Evolutionary conservation across 768 basidiomycete genomes (phyloP).

Genomic region (Mrakia hoshinonis): DNA sequence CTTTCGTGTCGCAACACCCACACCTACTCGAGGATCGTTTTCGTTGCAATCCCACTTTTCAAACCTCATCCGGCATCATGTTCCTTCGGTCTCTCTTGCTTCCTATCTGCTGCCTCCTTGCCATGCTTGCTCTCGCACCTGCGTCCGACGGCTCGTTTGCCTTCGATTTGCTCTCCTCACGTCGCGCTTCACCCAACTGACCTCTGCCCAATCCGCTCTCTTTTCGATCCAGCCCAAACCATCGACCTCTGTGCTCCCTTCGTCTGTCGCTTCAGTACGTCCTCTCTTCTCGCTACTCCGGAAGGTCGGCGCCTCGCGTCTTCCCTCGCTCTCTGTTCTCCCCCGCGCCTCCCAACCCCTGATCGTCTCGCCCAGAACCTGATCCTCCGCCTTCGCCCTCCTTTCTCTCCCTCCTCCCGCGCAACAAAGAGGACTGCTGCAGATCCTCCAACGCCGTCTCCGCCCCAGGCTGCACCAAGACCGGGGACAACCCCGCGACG

Average conservation of each 20-base stretch:
- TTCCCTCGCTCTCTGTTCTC: background rate
- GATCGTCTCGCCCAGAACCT: too few relatives aligned
- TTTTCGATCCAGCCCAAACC: background rate
- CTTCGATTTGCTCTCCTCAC: too few relatives aligned
- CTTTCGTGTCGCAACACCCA: too few relatives aligned
- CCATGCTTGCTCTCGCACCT: background rate
- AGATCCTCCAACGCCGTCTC: background rate
- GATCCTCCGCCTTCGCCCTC: background rate
- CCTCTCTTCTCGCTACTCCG: background rate
- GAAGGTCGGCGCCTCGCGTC: background rate
- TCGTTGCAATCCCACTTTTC: too few relatives aligned
- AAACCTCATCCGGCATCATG: background rate
- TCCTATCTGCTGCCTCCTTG: background rate
- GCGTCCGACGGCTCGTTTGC: too few relatives aligned
- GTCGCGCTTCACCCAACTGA: background rate
- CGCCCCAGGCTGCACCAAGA: background rate
- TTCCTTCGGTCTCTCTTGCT: background rate
- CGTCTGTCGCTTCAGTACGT: background rate
- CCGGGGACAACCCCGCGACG: background rate
- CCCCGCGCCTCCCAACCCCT: too few relatives aligned
- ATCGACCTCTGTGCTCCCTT: background rate
- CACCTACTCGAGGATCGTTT: too few relatives aligned
- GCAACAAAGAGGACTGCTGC: background rate
- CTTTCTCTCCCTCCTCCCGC: background rate
- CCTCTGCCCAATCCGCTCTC: background rate